phyloP scores from a whole-genome alignment of 805 yeast genomes.

The Barnettozyma siamensis region DNA sequence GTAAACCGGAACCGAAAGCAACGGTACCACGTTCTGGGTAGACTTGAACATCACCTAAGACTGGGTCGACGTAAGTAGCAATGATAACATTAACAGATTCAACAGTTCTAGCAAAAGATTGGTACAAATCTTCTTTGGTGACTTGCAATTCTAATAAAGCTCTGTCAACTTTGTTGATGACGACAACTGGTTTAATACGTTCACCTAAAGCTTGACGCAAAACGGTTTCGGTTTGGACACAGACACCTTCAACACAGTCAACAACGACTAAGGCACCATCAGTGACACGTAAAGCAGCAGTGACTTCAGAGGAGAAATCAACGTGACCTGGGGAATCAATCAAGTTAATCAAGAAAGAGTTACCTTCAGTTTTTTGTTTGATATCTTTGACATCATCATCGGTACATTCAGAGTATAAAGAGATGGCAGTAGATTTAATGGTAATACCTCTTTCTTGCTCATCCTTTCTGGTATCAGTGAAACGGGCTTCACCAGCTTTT shows the following conservation, averaged over 20 bases:
- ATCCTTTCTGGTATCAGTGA: conserved; percentile 99
- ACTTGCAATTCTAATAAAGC: conserved; percentile 98
- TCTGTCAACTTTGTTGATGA: conserved; percentile 99
- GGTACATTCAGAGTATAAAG: conserved; percentile 82
- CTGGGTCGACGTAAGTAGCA: conserved; percentile 87
- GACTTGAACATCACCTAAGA: conserved; percentile 94
- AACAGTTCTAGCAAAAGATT: conserved; percentile 96
- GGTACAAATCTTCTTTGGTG: conserved; percentile 98
- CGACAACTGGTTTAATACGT: conserved; percentile 98
- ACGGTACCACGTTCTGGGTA: conserved; percentile 99
- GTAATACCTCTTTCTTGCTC: conserved; percentile 99
- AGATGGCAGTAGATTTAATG: conserved; percentile 97
- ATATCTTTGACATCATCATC: conserved; percentile 89
- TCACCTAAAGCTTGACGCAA: conserved; percentile 98
- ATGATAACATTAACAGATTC: conserved; percentile 99
- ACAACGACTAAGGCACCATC: conserved; percentile 99
- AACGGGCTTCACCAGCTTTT: conserved; percentile 99
- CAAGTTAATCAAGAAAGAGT: conserved; percentile 93
- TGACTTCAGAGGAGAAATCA: conserved; percentile 99
- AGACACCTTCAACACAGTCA: conserved; percentile 99
- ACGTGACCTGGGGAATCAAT: conserved; percentile 99
- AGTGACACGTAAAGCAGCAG: conserved; percentile 99
- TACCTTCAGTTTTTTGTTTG: conserved; percentile 80
- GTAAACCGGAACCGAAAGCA: conserved; percentile 99
- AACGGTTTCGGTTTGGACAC: conserved; percentile 99